Base-by-base conservation (phyloP, 2,329 filamentous ascomycete species). In the Orbilia blumenaviensis region DNA sequence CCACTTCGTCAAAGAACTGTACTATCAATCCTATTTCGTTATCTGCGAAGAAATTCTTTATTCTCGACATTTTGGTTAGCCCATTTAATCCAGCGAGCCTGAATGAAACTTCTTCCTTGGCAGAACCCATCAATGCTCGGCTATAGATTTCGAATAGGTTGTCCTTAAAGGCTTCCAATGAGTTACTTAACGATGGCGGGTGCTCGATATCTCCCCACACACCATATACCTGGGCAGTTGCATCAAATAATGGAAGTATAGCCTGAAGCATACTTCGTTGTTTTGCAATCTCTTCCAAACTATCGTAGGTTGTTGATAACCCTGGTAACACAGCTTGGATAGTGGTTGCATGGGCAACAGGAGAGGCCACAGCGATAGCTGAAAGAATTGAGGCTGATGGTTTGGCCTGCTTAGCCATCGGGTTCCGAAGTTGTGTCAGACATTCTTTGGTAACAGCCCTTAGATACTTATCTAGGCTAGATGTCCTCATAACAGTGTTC, bases 351-450 rank as follows among this genome's bases (percentile, higher is more conserved):
- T 88, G 88, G 0, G 89, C 85, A 16, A 85, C 81, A 0, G 85
- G 81, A 16, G 88, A 88, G 4, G 88, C 86, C 50, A 86, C 84
- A 1, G 88, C 86, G 9, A 89, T 82, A 5, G 86, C 86, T 38
- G 85, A 83, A 14, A 91, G 80, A 16, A 91, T 90, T 25, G 87
- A 86, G 16, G 88, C 88, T 2, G 88, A 86, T 8, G 88, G 88
- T 79, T 88, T 88, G 2, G 89, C 90, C 80, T 91, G 88, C 80
- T 90, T 90, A 3, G 89, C 89, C 48, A 89, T 89, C 5, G 89
- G 89, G 80, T 91, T 89, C 79, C 89, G 88, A 2, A 91, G 83
- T 79, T 90, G 88, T 77, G 91, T 88, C 74, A 89, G 88, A 80
- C 89, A 90, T 82, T 91, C 89, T 79, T 89, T 89, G 50, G 87